Evolutionary conservation across 208 protist genomes (phyloP).

Genomic region (Trypanosoma conorhini): DNA sequence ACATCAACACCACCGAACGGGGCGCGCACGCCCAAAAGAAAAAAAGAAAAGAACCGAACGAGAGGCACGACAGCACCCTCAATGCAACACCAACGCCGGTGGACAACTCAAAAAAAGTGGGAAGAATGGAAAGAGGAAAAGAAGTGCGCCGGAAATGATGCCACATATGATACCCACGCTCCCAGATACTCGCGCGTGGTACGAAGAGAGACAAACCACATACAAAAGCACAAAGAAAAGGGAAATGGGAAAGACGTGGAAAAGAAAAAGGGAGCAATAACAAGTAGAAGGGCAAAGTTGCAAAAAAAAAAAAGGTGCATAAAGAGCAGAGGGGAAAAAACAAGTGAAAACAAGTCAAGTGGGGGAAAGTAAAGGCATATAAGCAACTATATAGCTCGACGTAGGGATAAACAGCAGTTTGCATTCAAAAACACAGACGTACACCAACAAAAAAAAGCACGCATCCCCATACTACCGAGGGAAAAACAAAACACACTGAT

Average conservation of each 20-base stretch:
- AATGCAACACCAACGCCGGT: not conserved
- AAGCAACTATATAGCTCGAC: too few species aligned
- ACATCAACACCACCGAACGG: not conserved
- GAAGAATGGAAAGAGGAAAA: not conserved
- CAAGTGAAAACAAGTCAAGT: too few species aligned
- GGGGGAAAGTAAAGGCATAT: too few species aligned
- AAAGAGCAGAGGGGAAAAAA: too few species aligned
- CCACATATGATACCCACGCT: not conserved
- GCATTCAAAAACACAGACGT: not conserved
- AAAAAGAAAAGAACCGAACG: not conserved
- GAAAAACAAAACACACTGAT: not conserved
- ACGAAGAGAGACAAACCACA: too few species aligned
- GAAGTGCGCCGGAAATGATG: not conserved
- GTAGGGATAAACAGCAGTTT: not conserved
- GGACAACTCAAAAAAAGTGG: not conserved
- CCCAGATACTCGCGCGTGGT: too few species aligned
- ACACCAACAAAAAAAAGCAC: not conserved
- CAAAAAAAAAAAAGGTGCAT: too few species aligned
- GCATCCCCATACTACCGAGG: constrained; percentile 16
- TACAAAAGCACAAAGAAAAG: too few species aligned
- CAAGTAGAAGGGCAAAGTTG: too few species aligned
- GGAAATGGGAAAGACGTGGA: too few species aligned
- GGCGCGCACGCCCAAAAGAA: not conserved
- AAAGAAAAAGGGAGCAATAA: too few species aligned
- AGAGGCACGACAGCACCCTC: too few species aligned